Evolutionary conservation across 129 eudicot genomes (phyloP), one percentile per base, ranked within the genome.

Genomic region (Escallonia herrerae): DNA sequence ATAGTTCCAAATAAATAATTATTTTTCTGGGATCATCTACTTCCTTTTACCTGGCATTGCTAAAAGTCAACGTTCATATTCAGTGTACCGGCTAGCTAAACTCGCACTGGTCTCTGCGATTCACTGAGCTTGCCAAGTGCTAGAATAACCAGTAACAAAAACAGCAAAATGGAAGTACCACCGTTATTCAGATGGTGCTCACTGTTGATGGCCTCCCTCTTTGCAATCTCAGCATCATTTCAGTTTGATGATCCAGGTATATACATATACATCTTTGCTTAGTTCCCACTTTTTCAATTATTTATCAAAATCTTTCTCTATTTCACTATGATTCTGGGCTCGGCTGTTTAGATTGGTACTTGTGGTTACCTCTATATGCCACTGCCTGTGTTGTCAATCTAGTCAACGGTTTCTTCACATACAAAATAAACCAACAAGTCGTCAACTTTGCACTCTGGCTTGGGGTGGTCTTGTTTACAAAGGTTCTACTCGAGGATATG

Each of bases 201-300:
- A 54, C 12, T 76, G 22, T 52, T 76, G 62, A 81, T 81, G 79
- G 79, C 85, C 15, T 63, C 71, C 76, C 85, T 76, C 42, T 81
- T 81, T 55, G 81, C 63, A 44, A 65, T 72, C 37, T 81, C 79
- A 44, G 70, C 82, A 51, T 49, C 65, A 61, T 49, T 80, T 60
- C 85, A 80, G 59, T 58, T 80, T 52, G 67, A 80, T 64, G 85
- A 80, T 56, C 76, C 78, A 41, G 81, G 85, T 80, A 22, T 22
- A 22, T 22, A 22, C 33, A 22, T 46, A 47, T 63, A 46, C 43
- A 11, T 49, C 51, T 58, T 3, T 51, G 10, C 15, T 2, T 10
- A 15, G 37, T 64, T 49, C 13, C 8, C 44, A 22, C 33, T 22
- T 22, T 22, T 22, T 64, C 43, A 10, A 47, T 10, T 1, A 0